Evolutionary conservation across 768 basidiomycete genomes (phyloP).

Genomic region (Panaeolus papilionaceus): DNA sequence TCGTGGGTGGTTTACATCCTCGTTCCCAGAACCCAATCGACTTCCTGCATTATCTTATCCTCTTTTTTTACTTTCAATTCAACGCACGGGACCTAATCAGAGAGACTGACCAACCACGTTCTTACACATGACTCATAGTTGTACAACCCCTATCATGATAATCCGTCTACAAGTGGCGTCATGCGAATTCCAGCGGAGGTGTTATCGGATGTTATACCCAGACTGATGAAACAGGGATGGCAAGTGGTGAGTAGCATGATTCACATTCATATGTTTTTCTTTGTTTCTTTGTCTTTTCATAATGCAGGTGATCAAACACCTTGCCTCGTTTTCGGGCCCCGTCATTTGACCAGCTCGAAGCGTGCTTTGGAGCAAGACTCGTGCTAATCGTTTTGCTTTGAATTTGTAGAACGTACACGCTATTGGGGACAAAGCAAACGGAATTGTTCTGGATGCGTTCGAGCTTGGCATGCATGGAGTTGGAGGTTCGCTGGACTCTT

Average conservation of each 20-base stretch:
- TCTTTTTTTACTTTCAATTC: background rate
- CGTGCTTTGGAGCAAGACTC: background rate
- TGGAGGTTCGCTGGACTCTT: conserved; percentile 59
- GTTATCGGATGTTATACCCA: conserved; percentile 66
- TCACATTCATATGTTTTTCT: background rate
- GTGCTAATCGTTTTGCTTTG: background rate
- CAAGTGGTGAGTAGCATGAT: conserved; percentile 71
- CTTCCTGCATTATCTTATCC: no score
- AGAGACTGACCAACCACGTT: background rate
- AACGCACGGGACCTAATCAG: background rate
- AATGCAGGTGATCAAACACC: background rate
- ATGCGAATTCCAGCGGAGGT: conserved; percentile 73
- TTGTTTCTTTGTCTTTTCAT: conserved; percentile 4
- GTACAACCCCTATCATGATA: conserved; percentile 83
- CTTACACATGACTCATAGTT: conserved; percentile 49
- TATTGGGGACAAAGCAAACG: conserved; percentile 90
- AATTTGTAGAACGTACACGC: conserved; percentile 83
- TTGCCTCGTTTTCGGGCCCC: background rate
- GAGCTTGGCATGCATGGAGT: conserved; percentile 66
- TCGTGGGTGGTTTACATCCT: background rate
- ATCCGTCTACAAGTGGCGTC: conserved; percentile 76
- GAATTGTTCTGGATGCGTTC: conserved; percentile 85
- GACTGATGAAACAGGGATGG: conserved; percentile 83
- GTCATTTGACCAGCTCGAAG: background rate
- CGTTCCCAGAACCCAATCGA: no score